These are phyloP conservation scores for Polyrhizophydium stewartii DNA, from an alignment of 371 early-diverging fungal species.

Conservation along the genomic window DNA sequence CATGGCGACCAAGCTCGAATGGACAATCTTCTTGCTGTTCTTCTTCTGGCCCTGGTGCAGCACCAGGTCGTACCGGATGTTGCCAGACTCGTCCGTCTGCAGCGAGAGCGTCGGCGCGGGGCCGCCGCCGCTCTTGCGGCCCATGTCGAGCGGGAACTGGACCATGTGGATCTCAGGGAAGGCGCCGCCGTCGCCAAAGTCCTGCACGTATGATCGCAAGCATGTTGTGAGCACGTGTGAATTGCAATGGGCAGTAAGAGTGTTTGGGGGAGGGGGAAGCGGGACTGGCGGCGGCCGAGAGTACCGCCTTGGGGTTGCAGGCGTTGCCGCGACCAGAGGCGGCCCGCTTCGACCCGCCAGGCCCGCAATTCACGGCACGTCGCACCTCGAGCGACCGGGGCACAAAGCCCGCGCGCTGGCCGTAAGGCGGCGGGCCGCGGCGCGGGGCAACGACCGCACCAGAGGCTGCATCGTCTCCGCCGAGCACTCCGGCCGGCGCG, in stretches of 20 bases:
- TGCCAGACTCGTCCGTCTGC: slow-evolving; percentile 86
- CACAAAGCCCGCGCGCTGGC: slow-evolving; percentile 70
- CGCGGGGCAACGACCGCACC: neutral
- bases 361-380: neutral
- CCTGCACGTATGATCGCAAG: no score
- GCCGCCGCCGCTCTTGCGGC: slow-evolving; percentile 53
- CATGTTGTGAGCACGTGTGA: no score
- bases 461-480: no score
- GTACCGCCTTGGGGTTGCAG: no score
- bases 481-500: neutral
- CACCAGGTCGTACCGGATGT: slow-evolving; percentile 81
- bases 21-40: slow-evolving; percentile 58
- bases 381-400: slow-evolving; percentile 59
- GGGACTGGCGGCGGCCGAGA: no score
- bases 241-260: no score
- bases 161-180: slow-evolving; percentile 88
- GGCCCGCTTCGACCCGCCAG: slow-evolving; percentile 1
- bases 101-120: slow-evolving; percentile 48
- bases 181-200: slow-evolving; percentile 96
- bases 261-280: no score
- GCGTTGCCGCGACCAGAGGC: no score
- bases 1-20: slow-evolving; percentile 78
- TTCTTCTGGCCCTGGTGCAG: slow-evolving; percentile 72
- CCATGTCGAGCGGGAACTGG: slow-evolving; percentile 94
- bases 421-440: slow-evolving; percentile 71